phyloP scores from a whole-genome alignment of 495 filamentous ascomycete species.

The Cladorrhinum samala region DNA sequence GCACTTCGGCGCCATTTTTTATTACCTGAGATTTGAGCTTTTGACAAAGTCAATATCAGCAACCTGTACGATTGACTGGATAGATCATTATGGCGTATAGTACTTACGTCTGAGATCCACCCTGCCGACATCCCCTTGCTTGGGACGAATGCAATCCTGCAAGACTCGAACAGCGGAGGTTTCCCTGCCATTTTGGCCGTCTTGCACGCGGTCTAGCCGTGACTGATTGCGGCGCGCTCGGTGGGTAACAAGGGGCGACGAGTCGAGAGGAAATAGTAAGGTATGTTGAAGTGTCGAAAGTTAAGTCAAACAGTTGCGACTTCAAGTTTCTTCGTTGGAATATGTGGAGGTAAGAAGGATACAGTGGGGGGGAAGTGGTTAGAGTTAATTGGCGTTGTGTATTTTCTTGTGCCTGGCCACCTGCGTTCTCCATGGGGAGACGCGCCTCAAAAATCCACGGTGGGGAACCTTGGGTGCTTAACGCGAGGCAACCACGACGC shows the following conservation, averaged over 20 bases:
- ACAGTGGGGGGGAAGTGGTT: too few relatives aligned
- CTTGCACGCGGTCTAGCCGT: slow-evolving; percentile 13
- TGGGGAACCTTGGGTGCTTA: slow-evolving; percentile 6
- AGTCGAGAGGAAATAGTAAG: neutral
- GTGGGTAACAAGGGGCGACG: neutral
- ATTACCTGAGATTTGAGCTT: slow-evolving; percentile 42
- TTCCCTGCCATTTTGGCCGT: slow-evolving; percentile 35
- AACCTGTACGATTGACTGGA: neutral
- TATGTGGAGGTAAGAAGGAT: too few relatives aligned
- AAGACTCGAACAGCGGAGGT: slow-evolving; percentile 31
- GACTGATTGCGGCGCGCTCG: neutral
- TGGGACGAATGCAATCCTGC: slow-evolving; percentile 39
- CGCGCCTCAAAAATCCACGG: slow-evolving; percentile 18
- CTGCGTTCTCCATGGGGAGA: slow-evolving; percentile 7
- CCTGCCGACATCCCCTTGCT: slow-evolving; percentile 37
- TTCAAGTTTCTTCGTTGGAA: neutral
- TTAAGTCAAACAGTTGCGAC: neutral
- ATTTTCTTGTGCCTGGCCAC: neutral
- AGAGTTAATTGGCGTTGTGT: too few relatives aligned
- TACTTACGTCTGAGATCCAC: slow-evolving; percentile 41
- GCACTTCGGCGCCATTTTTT: slow-evolving; percentile 50
- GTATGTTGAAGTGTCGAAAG: neutral
- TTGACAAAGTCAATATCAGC: too few relatives aligned
- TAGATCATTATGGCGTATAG: neutral
- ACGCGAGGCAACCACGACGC: slow-evolving; percentile 27